A percentile compares a stretch with the other conserved stretches of the same genome.
These are phyloP conservation scores for Bocquillonia castaneifolia DNA, from an alignment of 441 rosid genomes.

Conservation along the genomic window DNA sequence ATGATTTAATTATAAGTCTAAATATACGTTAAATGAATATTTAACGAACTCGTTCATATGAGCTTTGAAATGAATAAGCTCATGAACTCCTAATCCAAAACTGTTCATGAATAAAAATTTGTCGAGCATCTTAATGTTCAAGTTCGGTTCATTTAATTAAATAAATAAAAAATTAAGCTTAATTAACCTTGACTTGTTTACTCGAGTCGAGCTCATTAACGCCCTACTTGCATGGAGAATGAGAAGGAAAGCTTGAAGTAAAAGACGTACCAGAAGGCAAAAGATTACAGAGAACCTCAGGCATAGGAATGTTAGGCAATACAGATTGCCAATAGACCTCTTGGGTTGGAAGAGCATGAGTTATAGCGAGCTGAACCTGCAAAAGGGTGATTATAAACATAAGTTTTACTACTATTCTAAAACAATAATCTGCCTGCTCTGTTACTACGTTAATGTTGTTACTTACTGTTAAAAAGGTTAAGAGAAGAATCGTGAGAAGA, in stretches of 20 bases:
- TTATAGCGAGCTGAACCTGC: constrained; percentile 7
- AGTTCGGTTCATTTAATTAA: too few species aligned
- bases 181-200: background rate
- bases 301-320: constrained; percentile 17
- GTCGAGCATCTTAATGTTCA: too few species aligned
- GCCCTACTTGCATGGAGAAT: background rate
- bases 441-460: background rate
- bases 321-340: constrained; percentile 13
- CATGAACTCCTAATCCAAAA: too few species aligned
- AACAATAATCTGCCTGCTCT: background rate
- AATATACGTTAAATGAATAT: too few species aligned
- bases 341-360: background rate
- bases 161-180: too few species aligned
- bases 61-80: too few species aligned
- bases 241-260: background rate
- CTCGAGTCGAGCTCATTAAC: background rate
- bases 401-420: background rate
- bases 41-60: too few species aligned
- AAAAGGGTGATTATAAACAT: background rate
- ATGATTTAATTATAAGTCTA: too few species aligned
- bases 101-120: too few species aligned
- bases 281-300: constrained; percentile 8
- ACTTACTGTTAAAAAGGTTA: constrained; percentile 13
- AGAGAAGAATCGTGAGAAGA: background rate
- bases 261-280: constrained; percentile 7